Percentiles rank a stretch among this genome's conserved stretches.
Conservation (phyloP, 2,329 filamentous ascomycete genomes). For the Penicillium sp. region DNA sequence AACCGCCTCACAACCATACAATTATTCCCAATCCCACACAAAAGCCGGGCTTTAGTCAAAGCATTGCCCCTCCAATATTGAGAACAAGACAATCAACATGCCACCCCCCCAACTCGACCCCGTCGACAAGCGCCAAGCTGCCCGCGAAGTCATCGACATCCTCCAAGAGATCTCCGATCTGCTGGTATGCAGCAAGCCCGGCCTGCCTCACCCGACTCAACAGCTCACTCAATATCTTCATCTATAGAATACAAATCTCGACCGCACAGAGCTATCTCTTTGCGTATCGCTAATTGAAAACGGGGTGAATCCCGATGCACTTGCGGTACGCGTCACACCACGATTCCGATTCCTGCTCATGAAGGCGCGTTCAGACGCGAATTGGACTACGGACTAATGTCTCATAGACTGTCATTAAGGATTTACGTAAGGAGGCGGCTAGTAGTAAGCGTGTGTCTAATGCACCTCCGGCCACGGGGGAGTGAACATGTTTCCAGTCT, state of each 20-base stretch:
- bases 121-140: slow-evolving; percentile 54
- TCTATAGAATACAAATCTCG: slow-evolving; percentile 84
- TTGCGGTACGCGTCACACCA: slow-evolving; percentile 69
- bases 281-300: slow-evolving; percentile 98
- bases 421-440: slow-evolving; percentile 47
- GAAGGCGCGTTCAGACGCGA: slow-evolving; percentile 7
- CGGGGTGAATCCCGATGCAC: slow-evolving; percentile 90
- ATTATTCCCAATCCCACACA: background rate
- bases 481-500: slow-evolving; percentile 9
- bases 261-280: slow-evolving; percentile 86
- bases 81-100: slow-evolving; percentile 30
- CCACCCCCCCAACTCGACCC: slow-evolving; percentile 47
- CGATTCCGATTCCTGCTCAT: background rate
- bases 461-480: slow-evolving; percentile 22
- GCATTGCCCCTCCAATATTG: background rate
- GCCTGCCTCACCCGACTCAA: background rate
- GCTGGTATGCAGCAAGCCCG: slow-evolving; percentile 40
- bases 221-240: too few species aligned
- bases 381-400: slow-evolving; percentile 12
- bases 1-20: background rate
- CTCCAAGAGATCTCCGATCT: slow-evolving; percentile 55
- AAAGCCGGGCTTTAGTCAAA: background rate
- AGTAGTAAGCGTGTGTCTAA: slow-evolving; percentile 33
- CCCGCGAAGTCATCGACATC: slow-evolving; percentile 56
- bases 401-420: slow-evolving; percentile 50